Evolutionary conservation across 2,329 filamentous ascomycete species (phyloP), one percentile per base, ranked within the genome.

Genomic region (Colletotrichum magnum): DNA sequence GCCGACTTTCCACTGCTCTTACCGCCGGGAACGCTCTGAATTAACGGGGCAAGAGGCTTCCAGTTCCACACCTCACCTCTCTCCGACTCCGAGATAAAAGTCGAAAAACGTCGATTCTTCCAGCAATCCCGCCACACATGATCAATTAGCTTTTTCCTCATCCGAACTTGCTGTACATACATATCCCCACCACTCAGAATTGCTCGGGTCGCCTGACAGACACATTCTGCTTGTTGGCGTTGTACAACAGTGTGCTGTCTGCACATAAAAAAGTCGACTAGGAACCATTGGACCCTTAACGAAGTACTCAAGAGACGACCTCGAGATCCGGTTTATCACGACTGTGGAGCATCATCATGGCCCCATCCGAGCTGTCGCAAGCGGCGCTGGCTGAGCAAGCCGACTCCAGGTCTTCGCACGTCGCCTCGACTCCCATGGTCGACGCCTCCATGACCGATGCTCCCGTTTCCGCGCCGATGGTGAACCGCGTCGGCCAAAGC

Each of bases 401-500:
- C n/a, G 54, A 50, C 43, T 45, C 54, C 24, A 51, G 28, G 76
- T 77, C 47, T 80, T 78, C 64, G 78, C 79, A 61, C 78, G 72
- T 70, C 75, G 75, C 59, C 73, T 65, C 58, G 61, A 72, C 52
- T 72, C 71, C 64, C 68, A 75, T 59, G 59, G 65, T 58, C 53
- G 71, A 47, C 47, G 58, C 70, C 13, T 43, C 64, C 6, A 75
- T 59, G 59, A 65, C 59, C 53, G 71, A 47, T 50, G 59, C 70
- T 9, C 45, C 64, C 6, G 53, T 60, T 12, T 64, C 64, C 12
- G 72, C 71, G 10, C 71, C 71, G 54, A 75, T 83, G 58, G 75
- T 72, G 57, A 84, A 84, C 71, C 77, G 79, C 43, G 79, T 79
- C 41, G 74, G 72, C 13, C 72, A 75, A 52, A 82, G 81, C 73